Evolutionary conservation across 192 early-diverging fungal species (phyloP).

Genomic region (Linnemannia elongata): DNA sequence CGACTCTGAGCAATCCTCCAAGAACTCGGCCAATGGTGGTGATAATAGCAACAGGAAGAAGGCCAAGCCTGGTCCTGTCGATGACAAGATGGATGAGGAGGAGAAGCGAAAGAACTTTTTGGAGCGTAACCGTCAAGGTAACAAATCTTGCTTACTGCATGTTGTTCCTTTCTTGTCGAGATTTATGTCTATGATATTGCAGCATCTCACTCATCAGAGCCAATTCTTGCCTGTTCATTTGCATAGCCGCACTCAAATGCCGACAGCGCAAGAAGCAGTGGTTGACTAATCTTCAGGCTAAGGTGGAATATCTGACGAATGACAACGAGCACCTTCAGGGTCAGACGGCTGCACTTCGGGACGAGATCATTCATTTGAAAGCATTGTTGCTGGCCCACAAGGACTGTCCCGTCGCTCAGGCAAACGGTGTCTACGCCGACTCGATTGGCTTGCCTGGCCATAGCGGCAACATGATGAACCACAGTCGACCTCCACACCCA

Average conservation of each 20-base stretch:
- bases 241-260: slow-evolving; percentile 88
- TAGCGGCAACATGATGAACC: slow-evolving; percentile 39
- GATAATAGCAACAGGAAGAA: slow-evolving; percentile 28
- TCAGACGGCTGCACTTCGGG: slow-evolving; percentile 71
- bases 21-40: slow-evolving; percentile 29
- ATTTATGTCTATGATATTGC: too few species aligned
- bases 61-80: slow-evolving; percentile 32
- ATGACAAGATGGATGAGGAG: slow-evolving; percentile 67
- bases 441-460: slow-evolving; percentile 21
- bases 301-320: slow-evolving; percentile 70
- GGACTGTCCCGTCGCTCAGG: slow-evolving; percentile 79
- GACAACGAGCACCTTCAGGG: slow-evolving; percentile 77
- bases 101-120: slow-evolving; percentile 87
- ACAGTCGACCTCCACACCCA: slow-evolving; percentile 13
- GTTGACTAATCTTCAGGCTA: slow-evolving; percentile 83
- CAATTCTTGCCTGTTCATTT: not conserved
- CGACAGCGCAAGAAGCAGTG: slow-evolving; percentile 95
- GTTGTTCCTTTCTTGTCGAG: too few species aligned
- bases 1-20: slow-evolving; percentile 38
- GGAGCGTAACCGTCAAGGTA: slow-evolving; percentile 90
- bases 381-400: slow-evolving; percentile 83
- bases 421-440: slow-evolving; percentile 72
- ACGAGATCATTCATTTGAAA: slow-evolving; percentile 82
- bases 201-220: not conserved
- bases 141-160: not conserved